Conservation (phyloP, 2,329 filamentous ascomycete species). For the Aspergillus cejpii region DNA sequence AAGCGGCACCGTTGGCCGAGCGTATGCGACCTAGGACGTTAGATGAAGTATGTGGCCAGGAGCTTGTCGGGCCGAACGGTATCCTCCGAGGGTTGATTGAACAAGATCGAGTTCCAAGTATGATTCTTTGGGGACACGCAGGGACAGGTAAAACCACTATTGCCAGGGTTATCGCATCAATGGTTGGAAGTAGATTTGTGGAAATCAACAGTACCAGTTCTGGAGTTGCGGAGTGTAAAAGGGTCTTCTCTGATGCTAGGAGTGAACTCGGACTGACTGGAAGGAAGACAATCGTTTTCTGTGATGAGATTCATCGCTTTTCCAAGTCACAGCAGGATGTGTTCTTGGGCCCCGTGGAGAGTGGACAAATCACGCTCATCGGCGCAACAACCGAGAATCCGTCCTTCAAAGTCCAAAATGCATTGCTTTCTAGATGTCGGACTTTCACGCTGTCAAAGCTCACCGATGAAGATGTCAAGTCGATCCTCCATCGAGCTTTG, state of each 20-base stretch:
- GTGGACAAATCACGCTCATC: constrained; percentile 81
- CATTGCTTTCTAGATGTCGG: constrained; percentile 79
- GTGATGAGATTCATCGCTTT: constrained; percentile 93
- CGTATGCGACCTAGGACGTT: constrained; percentile 81
- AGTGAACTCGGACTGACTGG: constrained; percentile 75
- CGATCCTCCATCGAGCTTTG: constrained; percentile 71
- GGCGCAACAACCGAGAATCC: constrained; percentile 97
- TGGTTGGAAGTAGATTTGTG: constrained; percentile 77
- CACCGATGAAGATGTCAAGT: constrained; percentile 61
- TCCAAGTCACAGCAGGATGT: constrained; percentile 90
- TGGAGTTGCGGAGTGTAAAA: constrained; percentile 85
- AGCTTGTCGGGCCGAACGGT: constrained; percentile 78
- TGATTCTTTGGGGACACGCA: constrained; percentile 70
- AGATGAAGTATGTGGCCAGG: constrained; percentile 84
- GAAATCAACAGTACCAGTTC: constrained; percentile 92
- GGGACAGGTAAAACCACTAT: constrained; percentile 59
- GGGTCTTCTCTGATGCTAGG: constrained; percentile 76
- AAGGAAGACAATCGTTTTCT: constrained; percentile 90
- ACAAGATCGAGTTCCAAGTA: constrained; percentile 76
- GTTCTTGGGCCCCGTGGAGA: constrained; percentile 86
- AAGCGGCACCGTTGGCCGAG: constrained; percentile 79
- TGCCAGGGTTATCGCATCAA: constrained; percentile 77
- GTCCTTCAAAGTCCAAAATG: constrained; percentile 83
- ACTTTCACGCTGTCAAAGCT: constrained; percentile 82
- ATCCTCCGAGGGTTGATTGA: constrained; percentile 82